Conservation (phyloP, 192 early-diverging fungal genomes). For the Fimicolochytrium jonesii region DNA sequence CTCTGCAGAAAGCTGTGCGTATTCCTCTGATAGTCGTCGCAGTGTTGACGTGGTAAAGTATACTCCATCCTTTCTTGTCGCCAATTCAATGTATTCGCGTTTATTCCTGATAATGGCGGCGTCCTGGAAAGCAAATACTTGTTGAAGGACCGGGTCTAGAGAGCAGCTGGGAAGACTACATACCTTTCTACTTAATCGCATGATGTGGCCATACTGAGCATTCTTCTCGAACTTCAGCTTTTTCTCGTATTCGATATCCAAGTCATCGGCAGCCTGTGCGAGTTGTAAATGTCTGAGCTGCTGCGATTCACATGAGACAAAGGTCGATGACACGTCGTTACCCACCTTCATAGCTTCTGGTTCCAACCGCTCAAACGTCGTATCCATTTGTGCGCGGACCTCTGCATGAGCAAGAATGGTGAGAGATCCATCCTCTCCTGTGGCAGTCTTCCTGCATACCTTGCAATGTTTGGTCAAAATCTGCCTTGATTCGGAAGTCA, state of each 20-base stretch:
- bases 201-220: slow-evolving; percentile 75
- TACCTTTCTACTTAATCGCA: slow-evolving; percentile 71
- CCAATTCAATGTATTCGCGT: slow-evolving; percentile 72
- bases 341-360: slow-evolving; percentile 57
- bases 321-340: background rate
- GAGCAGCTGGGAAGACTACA: too few relatives aligned
- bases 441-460: too few relatives aligned
- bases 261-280: slow-evolving; percentile 56
- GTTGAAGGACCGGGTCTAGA: too few relatives aligned
- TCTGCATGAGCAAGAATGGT: slow-evolving; percentile 29
- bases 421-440: background rate
- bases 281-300: too few relatives aligned
- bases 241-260: slow-evolving; percentile 77
- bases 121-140: too few relatives aligned
- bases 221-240: slow-evolving; percentile 90
- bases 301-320: background rate
- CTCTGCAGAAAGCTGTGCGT: slow-evolving; percentile 50
- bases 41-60: slow-evolving; percentile 78
- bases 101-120: slow-evolving; percentile 66
- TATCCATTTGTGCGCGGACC: slow-evolving; percentile 48
- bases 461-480: slow-evolving; percentile 72
- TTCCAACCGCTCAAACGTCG: slow-evolving; percentile 48
- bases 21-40: slow-evolving; percentile 57
- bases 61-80: slow-evolving; percentile 85
- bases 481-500: slow-evolving; percentile 82